Evolutionary conservation across 2,329 filamentous ascomycete genomes (phyloP).

Genomic region (Trichoderma lentiforme): DNA sequence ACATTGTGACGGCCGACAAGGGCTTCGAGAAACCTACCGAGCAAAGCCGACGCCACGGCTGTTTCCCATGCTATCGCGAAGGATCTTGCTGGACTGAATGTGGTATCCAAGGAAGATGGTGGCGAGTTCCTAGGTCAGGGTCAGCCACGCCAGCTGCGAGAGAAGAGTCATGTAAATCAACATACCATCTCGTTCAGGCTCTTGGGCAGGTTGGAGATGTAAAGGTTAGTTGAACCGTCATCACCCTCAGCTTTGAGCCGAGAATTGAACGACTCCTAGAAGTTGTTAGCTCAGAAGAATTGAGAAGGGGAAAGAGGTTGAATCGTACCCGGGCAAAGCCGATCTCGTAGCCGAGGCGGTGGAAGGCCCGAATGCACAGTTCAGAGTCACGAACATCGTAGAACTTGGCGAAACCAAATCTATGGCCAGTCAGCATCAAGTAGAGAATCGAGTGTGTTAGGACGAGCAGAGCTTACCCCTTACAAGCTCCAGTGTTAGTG

Average conservation of each 20-base stretch:
- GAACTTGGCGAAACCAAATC: conserved; percentile 97
- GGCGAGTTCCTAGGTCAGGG: conserved; percentile 59
- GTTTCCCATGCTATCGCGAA: conserved; percentile 85
- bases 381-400: conserved; percentile 83
- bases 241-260: conserved; percentile 96
- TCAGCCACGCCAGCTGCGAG: neutral
- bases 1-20: too few relatives aligned
- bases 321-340: conserved; percentile 82
- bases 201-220: conserved; percentile 95
- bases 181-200: conserved; percentile 84
- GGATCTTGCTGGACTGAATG: conserved; percentile 91
- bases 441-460: neutral
- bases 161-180: conserved; percentile 20
- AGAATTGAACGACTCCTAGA: conserved; percentile 92
- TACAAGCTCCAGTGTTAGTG: conserved; percentile 87
- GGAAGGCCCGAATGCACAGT: conserved; percentile 93
- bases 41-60: conserved; percentile 97
- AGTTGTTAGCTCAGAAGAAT: conserved; percentile 4
- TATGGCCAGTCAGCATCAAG: conserved; percentile 37
- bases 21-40: conserved; percentile 58
- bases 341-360: conserved; percentile 91
- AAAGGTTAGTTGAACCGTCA: conserved; percentile 86
- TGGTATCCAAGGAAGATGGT: conserved; percentile 76
- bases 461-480: conserved; percentile 63
- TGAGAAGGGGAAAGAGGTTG: neutral